These are phyloP conservation scores for Incumbomyces delicatus DNA, from an alignment of 2,329 filamentous ascomycete genomes.

Conservation along the genomic window DNA sequence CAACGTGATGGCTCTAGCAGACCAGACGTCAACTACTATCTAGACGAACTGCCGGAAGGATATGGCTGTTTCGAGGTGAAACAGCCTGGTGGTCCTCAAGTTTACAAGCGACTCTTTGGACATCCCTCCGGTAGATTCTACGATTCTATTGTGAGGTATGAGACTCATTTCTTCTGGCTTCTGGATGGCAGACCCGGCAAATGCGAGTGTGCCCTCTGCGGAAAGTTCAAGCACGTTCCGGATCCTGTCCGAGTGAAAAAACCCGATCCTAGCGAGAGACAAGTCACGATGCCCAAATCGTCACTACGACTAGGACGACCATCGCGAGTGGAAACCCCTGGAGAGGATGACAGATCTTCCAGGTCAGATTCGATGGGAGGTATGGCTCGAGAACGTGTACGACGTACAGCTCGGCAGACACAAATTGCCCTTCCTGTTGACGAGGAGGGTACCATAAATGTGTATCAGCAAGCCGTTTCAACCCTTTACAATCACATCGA, in stretches of 20 bases:
- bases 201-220: conserved; percentile 45
- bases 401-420: conserved; percentile 15
- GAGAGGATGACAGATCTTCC: conserved; percentile 5
- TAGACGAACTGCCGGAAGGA: conserved; percentile 45
- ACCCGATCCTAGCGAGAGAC: background rate
- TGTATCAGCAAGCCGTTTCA: conserved; percentile 42
- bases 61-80: conserved; percentile 44
- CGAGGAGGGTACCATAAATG: conserved; percentile 45
- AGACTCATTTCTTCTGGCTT: conserved; percentile 47
- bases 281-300: background rate
- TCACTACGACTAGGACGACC: background rate
- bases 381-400: conserved; percentile 10
- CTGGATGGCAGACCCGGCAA: conserved; percentile 38
- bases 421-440: conserved; percentile 26
- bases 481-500: conserved; percentile 31
- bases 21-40: conserved; percentile 37
- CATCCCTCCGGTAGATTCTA: conserved; percentile 44
- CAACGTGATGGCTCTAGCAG: conserved; percentile 30
- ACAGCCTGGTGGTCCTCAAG: conserved; percentile 31
- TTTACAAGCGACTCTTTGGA: conserved; percentile 49
- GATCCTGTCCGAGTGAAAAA: conserved; percentile 5
- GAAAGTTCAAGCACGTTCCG: conserved; percentile 8
- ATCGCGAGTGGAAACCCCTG: background rate
- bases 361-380: conserved; percentile 7
- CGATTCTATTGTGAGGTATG: conserved; percentile 46